A percentile compares a stretch with the other conserved stretches of the same genome.
phyloP scores from a whole-genome alignment of 352 stramenopile species.

The Globisporangium camurandrum region DNA sequence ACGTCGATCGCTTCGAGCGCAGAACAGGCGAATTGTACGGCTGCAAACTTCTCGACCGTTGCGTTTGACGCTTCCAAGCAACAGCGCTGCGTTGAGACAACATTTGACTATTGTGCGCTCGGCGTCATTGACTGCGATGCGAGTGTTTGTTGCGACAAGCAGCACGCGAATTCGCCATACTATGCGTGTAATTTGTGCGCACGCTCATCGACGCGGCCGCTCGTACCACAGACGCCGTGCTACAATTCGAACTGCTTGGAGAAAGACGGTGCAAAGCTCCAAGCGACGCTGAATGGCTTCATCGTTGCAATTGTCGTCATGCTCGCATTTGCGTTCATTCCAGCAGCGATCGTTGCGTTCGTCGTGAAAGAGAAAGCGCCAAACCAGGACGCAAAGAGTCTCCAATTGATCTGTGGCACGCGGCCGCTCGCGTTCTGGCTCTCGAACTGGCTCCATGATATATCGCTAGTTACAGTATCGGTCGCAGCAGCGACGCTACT shows the following conservation, averaged over 20 bases:
- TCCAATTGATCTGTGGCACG: slow-evolving; percentile 40
- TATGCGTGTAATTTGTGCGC: slow-evolving; percentile 27
- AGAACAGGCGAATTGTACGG: slow-evolving; percentile 21
- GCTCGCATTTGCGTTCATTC: slow-evolving; percentile 40
- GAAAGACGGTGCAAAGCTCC: slow-evolving; percentile 24
- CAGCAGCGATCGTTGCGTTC: slow-evolving; percentile 34
- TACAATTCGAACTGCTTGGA: slow-evolving; percentile 22
- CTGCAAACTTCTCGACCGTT: slow-evolving; percentile 16
- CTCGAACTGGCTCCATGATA: slow-evolving; percentile 30
- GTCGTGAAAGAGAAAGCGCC: slow-evolving; percentile 39
- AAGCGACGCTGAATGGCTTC: slow-evolving; percentile 40
- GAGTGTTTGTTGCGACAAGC: slow-evolving; percentile 26
- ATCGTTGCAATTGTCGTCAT: slow-evolving; percentile 27
- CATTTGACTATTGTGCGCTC: slow-evolving; percentile 34
- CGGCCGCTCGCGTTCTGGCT: slow-evolving; percentile 34
- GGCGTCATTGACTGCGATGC: slow-evolving; percentile 33
- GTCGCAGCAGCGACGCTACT: slow-evolving; percentile 18
- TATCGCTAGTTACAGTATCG: slow-evolving; percentile 21
- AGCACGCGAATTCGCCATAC: slow-evolving; percentile 25
- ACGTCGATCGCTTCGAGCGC: slow-evolving; percentile 10
- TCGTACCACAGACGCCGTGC: slow-evolving; percentile 13
- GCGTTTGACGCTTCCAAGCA: slow-evolving; percentile 12
- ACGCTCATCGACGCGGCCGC: background rate
- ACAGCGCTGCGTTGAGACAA: background rate
- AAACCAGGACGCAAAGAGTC: slow-evolving; percentile 37